Evolutionary conservation across 768 basidiomycete species (phyloP), one percentile per base, ranked within the genome.

Genomic region (Erythrobasidium yunnanense): DNA sequence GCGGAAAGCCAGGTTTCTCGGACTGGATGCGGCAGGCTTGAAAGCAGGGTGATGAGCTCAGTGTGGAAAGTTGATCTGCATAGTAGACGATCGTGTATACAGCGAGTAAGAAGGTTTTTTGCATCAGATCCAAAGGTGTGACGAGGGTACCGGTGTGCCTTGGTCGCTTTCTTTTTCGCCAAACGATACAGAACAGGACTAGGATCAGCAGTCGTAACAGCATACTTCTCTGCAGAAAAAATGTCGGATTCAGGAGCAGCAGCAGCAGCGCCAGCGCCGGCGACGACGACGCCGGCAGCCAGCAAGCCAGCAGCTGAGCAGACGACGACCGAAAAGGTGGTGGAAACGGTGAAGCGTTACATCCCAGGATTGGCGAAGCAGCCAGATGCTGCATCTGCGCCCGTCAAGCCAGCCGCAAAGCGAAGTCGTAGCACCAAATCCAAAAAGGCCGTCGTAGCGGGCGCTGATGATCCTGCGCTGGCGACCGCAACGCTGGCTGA

Each of bases 281-380:
- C 56, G 22, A 13, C 56, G 13, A 45, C 56, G 29, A 34, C 56
- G 22, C 35, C 56, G 22, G 30, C 54, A 6, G 35, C 30, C 56
- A 46, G 47, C 38, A n/a, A 30, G 18, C 18, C 55, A 35, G 55
- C 32, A 29, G 8, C 55, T 7, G 42, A 38, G 56, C 56, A 46
- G 35, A 20, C 33, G 45, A 42, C 8, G 56, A 46, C 54, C 49
- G 49, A 51, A 25, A 51, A 8, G 17, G 49, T 51, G 13, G 23
- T 58, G 4, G 56, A 38, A 25, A 22, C 22, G 35, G 8, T 58
- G 25, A 46, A 38, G 18, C 56, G 56, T 18, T 58, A 58, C 56
- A 58, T 58, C 56, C 56, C 56, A 25, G 56, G 56, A 22, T 45
- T 58, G n/a, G n/a, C n/a, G n/a, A n/a, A n/a, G n/a, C n/a, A n/a